A percentile compares a stretch with the other conserved stretches of the same genome.
Conservation (phyloP, 176 grass and related monocot genomes). For the Zizania latifolia region DNA sequence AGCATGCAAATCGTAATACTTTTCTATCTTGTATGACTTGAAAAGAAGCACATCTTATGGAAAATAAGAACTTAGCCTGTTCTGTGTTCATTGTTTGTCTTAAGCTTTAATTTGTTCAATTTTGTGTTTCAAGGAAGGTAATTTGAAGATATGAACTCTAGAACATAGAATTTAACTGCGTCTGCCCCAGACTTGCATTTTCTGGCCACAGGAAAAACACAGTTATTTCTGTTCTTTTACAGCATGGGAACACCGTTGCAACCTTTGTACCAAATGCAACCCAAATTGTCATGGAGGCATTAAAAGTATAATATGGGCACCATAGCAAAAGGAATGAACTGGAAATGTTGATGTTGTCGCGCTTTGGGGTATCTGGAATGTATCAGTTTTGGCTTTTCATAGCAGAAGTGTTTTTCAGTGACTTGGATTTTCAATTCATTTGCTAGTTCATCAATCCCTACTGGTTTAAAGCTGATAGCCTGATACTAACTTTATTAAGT, state of each 20-base stretch:
- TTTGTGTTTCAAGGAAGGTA: background rate
- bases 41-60: background rate
- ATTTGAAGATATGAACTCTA: background rate
- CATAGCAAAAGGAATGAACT: background rate
- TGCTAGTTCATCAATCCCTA: background rate
- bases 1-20: conserved; percentile 1
- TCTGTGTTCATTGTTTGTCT: background rate
- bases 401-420: background rate
- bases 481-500: background rate
- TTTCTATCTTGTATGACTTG: conserved; percentile 25
- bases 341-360: background rate
- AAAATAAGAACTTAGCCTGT: background rate
- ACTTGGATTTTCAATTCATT: background rate
- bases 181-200: background rate
- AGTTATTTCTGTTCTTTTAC: background rate
- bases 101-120: background rate
- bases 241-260: background rate
- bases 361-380: background rate
- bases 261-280: background rate
- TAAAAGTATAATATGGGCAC: background rate
- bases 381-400: background rate
- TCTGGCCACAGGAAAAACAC: background rate
- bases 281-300: background rate
- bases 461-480: background rate
- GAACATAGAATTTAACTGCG: background rate